These are phyloP conservation scores for Alternaria postmessia DNA, from an alignment of 2,329 filamentous ascomycete species.

Conservation along the genomic window DNA sequence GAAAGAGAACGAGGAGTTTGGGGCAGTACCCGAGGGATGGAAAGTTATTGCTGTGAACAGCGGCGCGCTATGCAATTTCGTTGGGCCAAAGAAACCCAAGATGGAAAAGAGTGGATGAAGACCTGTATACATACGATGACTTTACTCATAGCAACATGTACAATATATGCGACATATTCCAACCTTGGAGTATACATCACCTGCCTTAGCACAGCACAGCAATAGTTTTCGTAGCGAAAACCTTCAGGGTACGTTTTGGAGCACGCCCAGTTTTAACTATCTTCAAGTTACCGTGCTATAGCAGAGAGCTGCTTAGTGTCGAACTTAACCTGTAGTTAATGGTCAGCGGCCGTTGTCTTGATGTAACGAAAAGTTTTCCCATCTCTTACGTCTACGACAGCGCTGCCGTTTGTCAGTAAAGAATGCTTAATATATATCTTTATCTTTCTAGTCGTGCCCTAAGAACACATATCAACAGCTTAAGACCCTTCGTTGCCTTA, in stretches of 20 bases:
- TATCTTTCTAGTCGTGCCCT: too few relatives aligned
- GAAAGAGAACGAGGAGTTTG: constrained; percentile 11
- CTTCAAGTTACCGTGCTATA: too few relatives aligned
- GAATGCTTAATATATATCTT: too few relatives aligned
- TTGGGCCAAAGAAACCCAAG: constrained; percentile 48
- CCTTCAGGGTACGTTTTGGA: background rate
- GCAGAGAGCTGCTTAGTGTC: too few relatives aligned
- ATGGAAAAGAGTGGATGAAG: background rate
- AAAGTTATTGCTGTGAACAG: constrained; percentile 71
- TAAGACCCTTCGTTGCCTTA: too few relatives aligned
- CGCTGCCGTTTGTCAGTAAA: too few relatives aligned
- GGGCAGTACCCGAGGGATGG: constrained; percentile 32
- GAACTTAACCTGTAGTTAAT: too few relatives aligned
- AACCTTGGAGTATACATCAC: background rate
- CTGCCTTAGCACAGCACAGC: background rate
- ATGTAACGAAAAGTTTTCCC: too few relatives aligned
- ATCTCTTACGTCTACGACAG: too few relatives aligned
- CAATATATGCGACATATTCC: background rate
- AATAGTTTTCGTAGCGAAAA: background rate
- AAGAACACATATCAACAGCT: too few relatives aligned
- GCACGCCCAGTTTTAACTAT: too few relatives aligned
- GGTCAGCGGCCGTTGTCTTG: too few relatives aligned
- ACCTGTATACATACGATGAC: background rate
- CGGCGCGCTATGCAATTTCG: constrained; percentile 78
- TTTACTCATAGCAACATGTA: background rate